Percentiles rank a stretch among this genome's conserved stretches.
These are phyloP conservation scores for Talaromyces albobiverticillius DNA, from an alignment of 2,329 filamentous ascomycete species.

Conservation along the genomic window DNA sequence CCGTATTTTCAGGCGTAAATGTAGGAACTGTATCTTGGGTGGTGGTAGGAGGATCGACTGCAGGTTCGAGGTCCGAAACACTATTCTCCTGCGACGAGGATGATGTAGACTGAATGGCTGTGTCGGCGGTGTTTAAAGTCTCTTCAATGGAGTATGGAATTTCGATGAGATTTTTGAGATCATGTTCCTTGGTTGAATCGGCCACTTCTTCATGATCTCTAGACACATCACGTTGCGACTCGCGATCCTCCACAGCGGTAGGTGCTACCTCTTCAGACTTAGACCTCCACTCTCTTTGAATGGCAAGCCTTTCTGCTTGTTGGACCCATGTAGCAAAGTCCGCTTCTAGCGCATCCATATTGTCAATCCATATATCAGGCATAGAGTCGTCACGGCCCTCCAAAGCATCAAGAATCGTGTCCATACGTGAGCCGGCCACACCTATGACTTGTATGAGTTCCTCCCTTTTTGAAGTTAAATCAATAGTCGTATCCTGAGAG, in stretches of 20 bases:
- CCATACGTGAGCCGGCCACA: conserved; percentile 68
- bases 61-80: not conserved
- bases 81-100: not conserved
- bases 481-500: conserved; percentile 24
- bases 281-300: conserved; percentile 58
- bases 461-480: conserved; percentile 45
- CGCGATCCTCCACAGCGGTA: not conserved
- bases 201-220: not conserved
- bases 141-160: not conserved
- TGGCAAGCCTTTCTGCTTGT: conserved; percentile 70
- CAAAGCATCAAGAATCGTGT: conserved; percentile 80
- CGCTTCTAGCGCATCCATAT: conserved; percentile 75
- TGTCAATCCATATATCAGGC: conserved; percentile 82
- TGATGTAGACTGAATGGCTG: not conserved
- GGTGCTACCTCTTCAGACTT: conserved; percentile 6
- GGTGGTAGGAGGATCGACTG: not conserved
- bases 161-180: not conserved
- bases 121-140: too few species aligned
- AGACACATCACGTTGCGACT: not conserved
- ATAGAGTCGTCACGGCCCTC: conserved; percentile 82
- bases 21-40: not conserved
- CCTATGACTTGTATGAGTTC: conserved; percentile 68
- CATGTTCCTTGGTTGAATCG: conserved; percentile 13
- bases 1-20: not conserved
- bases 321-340: conserved; percentile 79